These are phyloP conservation scores for Beauveria australis DNA, from an alignment of 2,329 filamentous ascomycete genomes.

Conservation along the genomic window DNA sequence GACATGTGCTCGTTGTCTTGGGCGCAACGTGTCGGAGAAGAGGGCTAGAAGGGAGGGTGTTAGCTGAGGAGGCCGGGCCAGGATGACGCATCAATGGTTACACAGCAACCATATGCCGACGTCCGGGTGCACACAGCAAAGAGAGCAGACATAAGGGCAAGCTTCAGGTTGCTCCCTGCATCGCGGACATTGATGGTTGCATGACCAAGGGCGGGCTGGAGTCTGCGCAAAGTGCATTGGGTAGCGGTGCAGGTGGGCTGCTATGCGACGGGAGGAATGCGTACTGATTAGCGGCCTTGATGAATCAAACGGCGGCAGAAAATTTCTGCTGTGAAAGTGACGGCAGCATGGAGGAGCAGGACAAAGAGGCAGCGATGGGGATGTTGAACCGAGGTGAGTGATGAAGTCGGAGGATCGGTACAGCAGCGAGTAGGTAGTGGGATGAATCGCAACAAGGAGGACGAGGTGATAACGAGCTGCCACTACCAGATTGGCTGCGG, in stretches of 20 bases:
- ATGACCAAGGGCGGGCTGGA: background rate
- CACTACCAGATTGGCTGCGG: conserved; percentile 5
- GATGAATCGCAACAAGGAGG: background rate
- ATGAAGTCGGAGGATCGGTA: background rate
- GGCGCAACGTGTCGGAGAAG: conserved; percentile 1
- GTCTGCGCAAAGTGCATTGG: conserved; percentile 4
- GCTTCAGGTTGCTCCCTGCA: background rate
- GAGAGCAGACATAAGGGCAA: background rate
- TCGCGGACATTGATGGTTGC: background rate
- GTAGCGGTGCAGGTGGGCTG: conserved; percentile 7
- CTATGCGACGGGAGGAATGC: background rate
- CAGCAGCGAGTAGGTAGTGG: background rate
- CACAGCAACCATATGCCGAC: background rate
- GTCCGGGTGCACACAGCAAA: background rate
- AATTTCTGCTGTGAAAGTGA: background rate
- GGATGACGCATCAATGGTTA: background rate
- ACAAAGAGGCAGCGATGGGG: background rate
- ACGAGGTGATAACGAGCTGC: conserved; percentile 2
- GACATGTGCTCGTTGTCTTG: conserved; percentile 46
- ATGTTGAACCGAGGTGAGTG: background rate
- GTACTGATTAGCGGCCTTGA: conserved; percentile 5
- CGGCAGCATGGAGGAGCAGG: conserved; percentile 3
- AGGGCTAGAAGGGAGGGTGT: background rate
- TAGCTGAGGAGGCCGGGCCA: background rate
- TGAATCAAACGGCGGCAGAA: background rate